Evolutionary conservation across 441 rosid species (phyloP), one percentile per base, ranked within the genome.

Genomic region (Populus hybrid): DNA sequence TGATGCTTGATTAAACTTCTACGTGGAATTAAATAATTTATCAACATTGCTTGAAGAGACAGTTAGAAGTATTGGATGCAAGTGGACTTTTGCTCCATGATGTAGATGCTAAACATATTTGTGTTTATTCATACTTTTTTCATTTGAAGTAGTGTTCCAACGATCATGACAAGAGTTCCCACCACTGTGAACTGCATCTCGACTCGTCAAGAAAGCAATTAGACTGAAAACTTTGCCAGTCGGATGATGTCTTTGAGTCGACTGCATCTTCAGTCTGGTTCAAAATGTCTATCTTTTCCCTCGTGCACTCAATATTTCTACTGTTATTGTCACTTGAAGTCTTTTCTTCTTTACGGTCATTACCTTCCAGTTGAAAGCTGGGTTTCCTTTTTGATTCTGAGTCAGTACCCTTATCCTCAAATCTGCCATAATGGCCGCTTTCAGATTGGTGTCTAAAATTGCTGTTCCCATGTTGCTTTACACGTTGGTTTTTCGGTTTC

Each of bases 171-270:
- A 61, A 70, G 26, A 79, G 70, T 30, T 74, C 72, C 72, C 72
- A 79, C 82, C 82, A 79, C 59, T 74, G 50, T 64, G 72, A 74
- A 30, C 32, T 14, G 57, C 57, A 50, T 50, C 57, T 16, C 6
- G 57, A 50, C 57, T 50, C 1, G 57, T 50, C 57, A 50, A 14
- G 57, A 50, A 50, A 50, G 57, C 57, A 50, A 50, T 50, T 50
- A 50, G 57, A 50, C 57, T 50, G 57, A 14, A 50, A 50, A 50
- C n/a, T 50, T 14, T 50, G 57, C 57, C 57, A 50, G 57, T 50
- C 0, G 2, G 57, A 50, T 50, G 20, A 50, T 50, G 57, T 50
- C 57, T 4, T 14, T 10, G 74, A 74, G 8, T 10, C 57, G 14
- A 69, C 78, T 42, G 8, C 10, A 28, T 24, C 6, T 63, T 32